phyloP scores from a whole-genome alignment of 2,329 filamentous ascomycete genomes.

The Verticillium nonalfalfae region DNA sequence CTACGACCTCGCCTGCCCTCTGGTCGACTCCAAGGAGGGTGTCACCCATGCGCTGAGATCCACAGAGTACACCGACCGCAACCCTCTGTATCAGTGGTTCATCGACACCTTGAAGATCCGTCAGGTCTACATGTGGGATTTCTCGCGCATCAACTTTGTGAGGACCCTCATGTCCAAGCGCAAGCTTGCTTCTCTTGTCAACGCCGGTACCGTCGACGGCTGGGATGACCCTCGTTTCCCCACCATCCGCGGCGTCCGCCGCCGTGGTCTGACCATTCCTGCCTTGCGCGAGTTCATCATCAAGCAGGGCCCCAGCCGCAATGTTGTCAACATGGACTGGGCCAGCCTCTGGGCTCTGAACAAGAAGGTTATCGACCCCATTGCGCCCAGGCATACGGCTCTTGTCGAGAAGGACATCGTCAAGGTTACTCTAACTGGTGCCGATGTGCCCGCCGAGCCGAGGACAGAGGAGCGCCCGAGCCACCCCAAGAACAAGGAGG shows the following conservation, averaged over 20 bases:
- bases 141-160: slow-evolving; percentile 79
- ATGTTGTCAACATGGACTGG: slow-evolving; percentile 82
- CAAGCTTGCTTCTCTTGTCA: slow-evolving; percentile 78
- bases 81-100: slow-evolving; percentile 85
- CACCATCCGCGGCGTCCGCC: slow-evolving; percentile 71
- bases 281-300: slow-evolving; percentile 79
- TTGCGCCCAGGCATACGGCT: slow-evolving; percentile 68
- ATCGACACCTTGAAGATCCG: slow-evolving; percentile 66
- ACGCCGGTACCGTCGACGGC: slow-evolving; percentile 68
- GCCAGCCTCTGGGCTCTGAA: slow-evolving; percentile 66
- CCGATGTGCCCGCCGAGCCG: slow-evolving; percentile 56
- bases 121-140: slow-evolving; percentile 79
- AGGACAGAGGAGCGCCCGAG: slow-evolving; percentile 72
- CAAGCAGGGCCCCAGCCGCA: slow-evolving; percentile 77
- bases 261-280: slow-evolving; percentile 72
- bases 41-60: slow-evolving; percentile 79
- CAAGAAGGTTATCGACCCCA: slow-evolving; percentile 76
- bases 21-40: slow-evolving; percentile 74
- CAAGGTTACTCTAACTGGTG: slow-evolving; percentile 61
- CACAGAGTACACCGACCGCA: slow-evolving; percentile 82
- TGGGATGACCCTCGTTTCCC: slow-evolving; percentile 89
- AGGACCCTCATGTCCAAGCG: slow-evolving; percentile 78
- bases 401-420: slow-evolving; percentile 67
- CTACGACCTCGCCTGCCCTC: slow-evolving; percentile 80
- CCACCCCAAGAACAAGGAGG: slow-evolving; percentile 80